Evolutionary conservation across 805 yeast species (phyloP).

Genomic region (Yarrowia deformans): DNA sequence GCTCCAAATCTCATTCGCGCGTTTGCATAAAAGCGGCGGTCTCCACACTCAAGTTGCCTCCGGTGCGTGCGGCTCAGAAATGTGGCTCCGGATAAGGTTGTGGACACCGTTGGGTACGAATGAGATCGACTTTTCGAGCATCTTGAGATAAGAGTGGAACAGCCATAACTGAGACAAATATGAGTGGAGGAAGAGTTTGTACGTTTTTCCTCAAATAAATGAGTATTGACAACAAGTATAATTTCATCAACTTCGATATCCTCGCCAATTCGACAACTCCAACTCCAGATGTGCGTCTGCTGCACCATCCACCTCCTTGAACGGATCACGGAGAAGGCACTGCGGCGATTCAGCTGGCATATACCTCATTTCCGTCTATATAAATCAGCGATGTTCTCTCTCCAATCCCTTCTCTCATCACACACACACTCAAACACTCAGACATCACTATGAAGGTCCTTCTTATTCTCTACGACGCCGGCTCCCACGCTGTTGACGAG

Average conservation of each 20-base stretch:
- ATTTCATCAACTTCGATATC: too few species aligned
- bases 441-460: constrained; percentile 53
- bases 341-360: background rate
- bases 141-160: background rate
- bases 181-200: too few species aligned
- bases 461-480: constrained; percentile 54
- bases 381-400: background rate
- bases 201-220: too few species aligned
- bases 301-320: background rate
- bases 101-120: constrained; percentile 5
- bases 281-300: too few species aligned
- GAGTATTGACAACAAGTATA: too few species aligned
- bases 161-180: too few species aligned
- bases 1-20: too few species aligned
- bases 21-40: background rate
- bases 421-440: background rate
- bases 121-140: background rate
- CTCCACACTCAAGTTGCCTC: background rate
- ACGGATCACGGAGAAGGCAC: constrained; percentile 2
- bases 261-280: too few species aligned
- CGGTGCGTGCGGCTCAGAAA: constrained; percentile 16
- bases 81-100: background rate
- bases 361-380: constrained; percentile 1
- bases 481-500: constrained; percentile 63
- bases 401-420: background rate